Conservation (phyloP, 192 early-diverging fungal genomes). For the Glomus cerebriforme region DNA sequence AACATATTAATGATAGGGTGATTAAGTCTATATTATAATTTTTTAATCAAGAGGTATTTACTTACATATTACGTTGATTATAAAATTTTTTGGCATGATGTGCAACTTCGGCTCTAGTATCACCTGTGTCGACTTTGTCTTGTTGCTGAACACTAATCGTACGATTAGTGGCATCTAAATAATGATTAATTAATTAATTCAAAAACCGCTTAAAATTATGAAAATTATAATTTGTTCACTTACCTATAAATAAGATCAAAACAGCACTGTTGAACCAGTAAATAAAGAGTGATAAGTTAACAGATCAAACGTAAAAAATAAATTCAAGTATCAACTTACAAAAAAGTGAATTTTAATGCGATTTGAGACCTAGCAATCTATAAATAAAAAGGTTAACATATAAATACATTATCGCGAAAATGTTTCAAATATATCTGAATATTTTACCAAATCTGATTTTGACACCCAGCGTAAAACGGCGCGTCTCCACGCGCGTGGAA, state of each 20-base stretch:
- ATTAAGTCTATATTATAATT: neutral
- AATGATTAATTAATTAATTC: neutral
- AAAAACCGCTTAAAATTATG: conserved; percentile 6
- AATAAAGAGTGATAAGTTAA: neutral
- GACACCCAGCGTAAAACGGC: conserved; percentile 49
- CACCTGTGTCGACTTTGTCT: conserved; percentile 22
- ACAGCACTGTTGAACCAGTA: conserved; percentile 49
- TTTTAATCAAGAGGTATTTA: neutral
- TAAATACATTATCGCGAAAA: neutral
- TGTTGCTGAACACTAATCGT: conserved; percentile 40
- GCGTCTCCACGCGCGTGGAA: conserved; percentile 51
- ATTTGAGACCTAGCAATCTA: conserved; percentile 38
- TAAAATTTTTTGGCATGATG: conserved; percentile 56
- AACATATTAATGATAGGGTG: neutral
- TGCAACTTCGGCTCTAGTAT: conserved; percentile 41
- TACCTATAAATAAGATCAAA: conserved; percentile 58
- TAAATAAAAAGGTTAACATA: neutral
- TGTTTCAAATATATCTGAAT: neutral
- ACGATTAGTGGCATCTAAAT: conserved; percentile 53
- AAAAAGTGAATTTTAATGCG: conserved; percentile 52
- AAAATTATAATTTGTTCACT: conserved; percentile 4
- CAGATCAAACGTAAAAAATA: neutral
- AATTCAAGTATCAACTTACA: conserved; percentile 37
- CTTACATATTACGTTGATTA: conserved; percentile 60
- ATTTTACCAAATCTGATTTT: conserved; percentile 44